Evolutionary conservation across 352 stramenopile genomes (phyloP), one percentile per base, ranked within the genome.

Genomic region (Blastocystis sp.): DNA sequence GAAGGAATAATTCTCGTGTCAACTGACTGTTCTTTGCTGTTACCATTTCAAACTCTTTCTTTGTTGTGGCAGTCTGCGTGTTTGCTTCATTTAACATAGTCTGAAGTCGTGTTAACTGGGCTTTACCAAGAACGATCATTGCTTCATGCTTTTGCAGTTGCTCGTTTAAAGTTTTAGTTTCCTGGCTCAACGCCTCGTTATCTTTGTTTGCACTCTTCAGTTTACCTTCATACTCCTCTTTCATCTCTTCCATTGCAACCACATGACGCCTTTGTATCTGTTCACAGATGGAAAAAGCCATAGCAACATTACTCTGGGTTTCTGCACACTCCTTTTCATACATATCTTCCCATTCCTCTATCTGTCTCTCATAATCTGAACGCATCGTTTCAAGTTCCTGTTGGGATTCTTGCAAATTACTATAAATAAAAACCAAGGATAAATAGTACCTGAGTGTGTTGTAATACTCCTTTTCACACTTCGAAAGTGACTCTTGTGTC

Each of bases 21-120:
- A 84, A 24, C 53, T 84, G 73, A 54, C 17, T 24, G 53, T 84
- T 84, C 27, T 84, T 84, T 27, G 73, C 68, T 24, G 51, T 30
- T 37, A 84, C 19, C 17, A 24, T 17, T 64, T 84, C 73, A 42
- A 13, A 40, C 53, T 84, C 73, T 42, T 84, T 84, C 15, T 37
- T 30, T 19, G 54, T 2, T 48, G 73, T 37, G 7, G 73, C 73
- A 42, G 27, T 19, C 19, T 22, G 35, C 15, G 1, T 27, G 4
- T 30, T 48, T 19, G 51, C 53, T 44, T 84, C 73, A 24, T 37
- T 57, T 37, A 84, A 13, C 56, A n/a, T 1, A 3, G 48, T 35
- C 11, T 84, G 42, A 22, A 84, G 15, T 17, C 33, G 27, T n/a
- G 35, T 30, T 57, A 84, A 37, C 73, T 84, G 73, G 1, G 51